These are phyloP conservation scores for Aspergillus puulaauensis DNA, from an alignment of 2,329 filamentous ascomycete species.

Conservation along the genomic window DNA sequence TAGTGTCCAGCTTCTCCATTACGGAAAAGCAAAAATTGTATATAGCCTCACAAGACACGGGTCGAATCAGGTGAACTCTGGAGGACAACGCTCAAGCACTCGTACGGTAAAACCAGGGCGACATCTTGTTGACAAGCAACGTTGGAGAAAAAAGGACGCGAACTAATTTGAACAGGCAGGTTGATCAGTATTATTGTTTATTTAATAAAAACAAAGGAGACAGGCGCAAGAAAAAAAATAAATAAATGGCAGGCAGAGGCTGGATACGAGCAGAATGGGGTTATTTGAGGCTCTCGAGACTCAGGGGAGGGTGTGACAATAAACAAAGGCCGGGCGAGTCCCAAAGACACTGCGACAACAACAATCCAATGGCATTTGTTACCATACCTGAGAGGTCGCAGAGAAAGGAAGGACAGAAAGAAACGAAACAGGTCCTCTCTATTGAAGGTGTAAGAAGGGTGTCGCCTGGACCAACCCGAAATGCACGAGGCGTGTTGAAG, in stretches of 20 bases:
- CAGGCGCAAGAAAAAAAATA: no score
- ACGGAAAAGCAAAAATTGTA: constrained; percentile 23
- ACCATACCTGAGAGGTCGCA: constrained; percentile 8
- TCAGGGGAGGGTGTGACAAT: constrained; percentile 7
- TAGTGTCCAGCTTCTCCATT: constrained; percentile 51
- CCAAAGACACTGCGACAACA: constrained; percentile 13
- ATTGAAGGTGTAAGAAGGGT: constrained; percentile 13
- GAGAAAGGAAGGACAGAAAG: constrained; percentile 7
- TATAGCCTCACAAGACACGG: constrained; percentile 28
- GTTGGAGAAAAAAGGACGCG: constrained; percentile 19
- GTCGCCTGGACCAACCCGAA: constrained; percentile 25
- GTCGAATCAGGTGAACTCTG: constrained; percentile 35
- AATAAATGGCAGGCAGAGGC: neutral
- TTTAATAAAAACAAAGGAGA: no score
- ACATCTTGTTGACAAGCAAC: constrained; percentile 33
- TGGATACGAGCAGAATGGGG: constrained; percentile 6
- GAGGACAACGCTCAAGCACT: constrained; percentile 37
- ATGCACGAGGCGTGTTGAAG: constrained; percentile 18
- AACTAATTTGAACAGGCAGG: constrained; percentile 20
- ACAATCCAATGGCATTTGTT: constrained; percentile 9
- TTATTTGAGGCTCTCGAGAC: neutral
- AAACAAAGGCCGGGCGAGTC: constrained; percentile 12
- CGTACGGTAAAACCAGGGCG: constrained; percentile 26
- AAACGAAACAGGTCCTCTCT: constrained; percentile 8
- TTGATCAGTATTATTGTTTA: constrained; percentile 8